A percentile compares a stretch with the other conserved stretches of the same genome.
Evolutionary conservation across 164 flowering plant species (phyloP).

Genomic region (Cinnamomum micranthum): DNA sequence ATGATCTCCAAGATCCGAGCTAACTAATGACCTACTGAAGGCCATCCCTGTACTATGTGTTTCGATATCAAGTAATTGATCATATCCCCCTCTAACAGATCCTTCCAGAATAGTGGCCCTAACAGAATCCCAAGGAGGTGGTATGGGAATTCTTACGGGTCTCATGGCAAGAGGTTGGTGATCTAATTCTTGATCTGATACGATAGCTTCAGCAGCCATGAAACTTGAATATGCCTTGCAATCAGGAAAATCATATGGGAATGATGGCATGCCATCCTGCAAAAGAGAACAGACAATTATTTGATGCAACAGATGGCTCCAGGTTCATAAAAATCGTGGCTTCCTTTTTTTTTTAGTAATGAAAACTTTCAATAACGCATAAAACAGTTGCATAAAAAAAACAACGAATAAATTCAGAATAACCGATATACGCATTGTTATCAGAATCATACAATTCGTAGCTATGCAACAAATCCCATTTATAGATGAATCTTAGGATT

Average conservation of each 20-base stretch:
- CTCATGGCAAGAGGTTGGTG: conserved; percentile 48
- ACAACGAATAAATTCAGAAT: no score
- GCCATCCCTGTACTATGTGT: conserved; percentile 3
- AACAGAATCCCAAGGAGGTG: conserved; percentile 65
- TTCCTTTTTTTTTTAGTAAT: no score
- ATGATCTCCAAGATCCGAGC: conserved; percentile 5
- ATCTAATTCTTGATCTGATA: conserved; percentile 25
- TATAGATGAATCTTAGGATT: no score
- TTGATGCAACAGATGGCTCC: not conserved
- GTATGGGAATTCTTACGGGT: conserved; percentile 55
- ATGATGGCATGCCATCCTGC: conserved; percentile 69
- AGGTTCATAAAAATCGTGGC: no score
- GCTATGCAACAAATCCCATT: no score
- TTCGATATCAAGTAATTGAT: conserved; percentile 6
- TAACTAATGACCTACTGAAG: conserved; percentile 2
- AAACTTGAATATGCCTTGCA: conserved; percentile 53
- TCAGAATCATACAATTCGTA: no score
- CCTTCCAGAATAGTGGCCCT: conserved; percentile 20
- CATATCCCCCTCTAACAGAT: not conserved
- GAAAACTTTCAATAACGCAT: no score
- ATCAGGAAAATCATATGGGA: conserved; percentile 88
- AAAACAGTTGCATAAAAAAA: no score
- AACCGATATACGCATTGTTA: no score
- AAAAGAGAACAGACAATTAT: conserved; percentile 5
- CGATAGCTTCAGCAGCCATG: conserved; percentile 51